Conservation (phyloP, 441 rosid genomes). For the Omphalea diandra region DNA sequence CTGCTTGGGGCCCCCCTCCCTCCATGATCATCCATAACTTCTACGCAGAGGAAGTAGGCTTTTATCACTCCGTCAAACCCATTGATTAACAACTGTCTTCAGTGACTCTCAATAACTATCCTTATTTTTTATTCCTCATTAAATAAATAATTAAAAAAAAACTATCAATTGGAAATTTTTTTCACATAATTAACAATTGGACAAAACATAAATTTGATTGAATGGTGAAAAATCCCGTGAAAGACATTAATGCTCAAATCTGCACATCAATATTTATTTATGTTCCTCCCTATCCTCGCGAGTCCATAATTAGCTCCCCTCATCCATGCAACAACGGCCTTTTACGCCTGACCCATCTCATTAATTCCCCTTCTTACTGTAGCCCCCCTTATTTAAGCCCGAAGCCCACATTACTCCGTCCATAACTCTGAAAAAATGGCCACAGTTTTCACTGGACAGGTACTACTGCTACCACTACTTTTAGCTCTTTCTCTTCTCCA, state of each 20-base stretch:
- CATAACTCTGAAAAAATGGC: constrained; percentile 28
- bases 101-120: too few species aligned
- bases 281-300: constrained; percentile 45
- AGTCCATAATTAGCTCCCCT: constrained; percentile 36
- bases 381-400: constrained; percentile 18
- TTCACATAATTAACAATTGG: neutral
- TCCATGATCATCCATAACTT: too few species aligned
- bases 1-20: too few species aligned
- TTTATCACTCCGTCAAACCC: too few species aligned
- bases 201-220: neutral
- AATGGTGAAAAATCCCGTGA: constrained; percentile 44
- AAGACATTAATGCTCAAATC: constrained; percentile 41
- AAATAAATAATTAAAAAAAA: too few species aligned
- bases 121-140: too few species aligned
- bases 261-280: constrained; percentile 30
- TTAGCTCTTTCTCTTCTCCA: constrained; percentile 28
- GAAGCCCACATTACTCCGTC: neutral
- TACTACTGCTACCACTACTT: neutral
- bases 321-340: constrained; percentile 18
- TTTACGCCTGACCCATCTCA: constrained; percentile 27
- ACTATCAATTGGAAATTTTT: too few species aligned
- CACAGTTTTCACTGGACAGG: neutral
- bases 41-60: too few species aligned
- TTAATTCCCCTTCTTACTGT: constrained; percentile 7
- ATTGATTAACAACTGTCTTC: too few species aligned